These are phyloP conservation scores for Tausonia pullulans DNA, from an alignment of 1,284 basidiomycete species.

Conservation along the genomic window DNA sequence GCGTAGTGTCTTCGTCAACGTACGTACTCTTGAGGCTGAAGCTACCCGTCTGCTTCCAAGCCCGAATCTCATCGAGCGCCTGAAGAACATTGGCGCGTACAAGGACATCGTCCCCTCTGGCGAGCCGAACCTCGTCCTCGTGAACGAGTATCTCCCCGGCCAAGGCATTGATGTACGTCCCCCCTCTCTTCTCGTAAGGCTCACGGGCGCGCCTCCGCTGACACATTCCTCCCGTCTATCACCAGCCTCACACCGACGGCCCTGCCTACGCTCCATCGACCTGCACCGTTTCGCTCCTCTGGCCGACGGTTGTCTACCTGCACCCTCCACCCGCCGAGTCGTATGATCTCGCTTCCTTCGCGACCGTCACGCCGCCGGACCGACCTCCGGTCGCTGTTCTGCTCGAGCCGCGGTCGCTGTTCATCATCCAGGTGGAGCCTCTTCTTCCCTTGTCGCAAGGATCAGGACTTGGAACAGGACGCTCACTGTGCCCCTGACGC, in stretches of 20 bases:
- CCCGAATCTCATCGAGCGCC: conserved; percentile 4
- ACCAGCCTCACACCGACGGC: conserved; percentile 12
- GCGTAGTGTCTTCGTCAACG: neutral
- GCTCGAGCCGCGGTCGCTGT: conserved; percentile 12
- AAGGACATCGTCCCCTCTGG: neutral
- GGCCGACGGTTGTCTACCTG: conserved; percentile 10
- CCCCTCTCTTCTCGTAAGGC: neutral
- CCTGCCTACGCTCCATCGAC: conserved; percentile 11
- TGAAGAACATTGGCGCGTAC: conserved; percentile 2
- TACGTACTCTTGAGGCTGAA: neutral
- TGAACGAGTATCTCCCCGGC: conserved; percentile 10
- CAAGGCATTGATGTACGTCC: conserved; percentile 13
- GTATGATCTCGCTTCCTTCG: neutral
- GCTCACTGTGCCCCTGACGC: neutral
- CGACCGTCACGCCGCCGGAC: neutral
- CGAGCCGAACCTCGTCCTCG: conserved; percentile 12
- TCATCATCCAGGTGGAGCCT: neutral
- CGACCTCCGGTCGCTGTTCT: neutral
- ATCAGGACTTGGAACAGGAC: no score
- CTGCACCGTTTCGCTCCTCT: conserved; percentile 14
- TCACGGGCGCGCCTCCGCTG: neutral
- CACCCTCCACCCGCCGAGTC: conserved; percentile 6
- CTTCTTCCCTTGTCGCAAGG: no score
- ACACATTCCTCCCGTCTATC: neutral
- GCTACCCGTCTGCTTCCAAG: neutral